Evolutionary conservation across 1,284 basidiomycete species (phyloP).

Genomic region (Ceratobasidium theobromae): DNA sequence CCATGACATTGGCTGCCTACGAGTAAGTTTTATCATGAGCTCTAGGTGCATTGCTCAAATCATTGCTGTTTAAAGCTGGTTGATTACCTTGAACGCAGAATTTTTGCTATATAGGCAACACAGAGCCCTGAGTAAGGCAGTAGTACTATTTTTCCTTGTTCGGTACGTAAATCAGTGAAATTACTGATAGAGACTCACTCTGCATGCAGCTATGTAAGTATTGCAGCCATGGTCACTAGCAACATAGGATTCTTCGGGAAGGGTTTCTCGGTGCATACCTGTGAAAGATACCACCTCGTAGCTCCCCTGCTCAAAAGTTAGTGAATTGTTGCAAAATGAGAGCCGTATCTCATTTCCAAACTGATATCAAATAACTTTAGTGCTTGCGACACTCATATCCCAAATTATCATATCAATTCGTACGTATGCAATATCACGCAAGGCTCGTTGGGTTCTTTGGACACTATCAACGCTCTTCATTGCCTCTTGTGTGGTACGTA

Average conservation of each 20-base stretch:
- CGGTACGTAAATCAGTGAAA: neutral
- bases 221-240: constrained; percentile 13
- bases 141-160: constrained; percentile 1
- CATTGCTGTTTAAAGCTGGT: neutral
- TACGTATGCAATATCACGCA: constrained; percentile 27
- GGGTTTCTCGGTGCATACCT: constrained; percentile 2
- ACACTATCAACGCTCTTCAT: neutral
- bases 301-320: constrained; percentile 25
- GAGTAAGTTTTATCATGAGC: constrained; percentile 1
- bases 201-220: constrained; percentile 2
- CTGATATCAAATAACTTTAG: neutral
- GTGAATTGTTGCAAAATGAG: too few relatives aligned
- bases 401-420: constrained; percentile 29
- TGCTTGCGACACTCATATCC: constrained; percentile 30
- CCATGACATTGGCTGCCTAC: constrained; percentile 28
- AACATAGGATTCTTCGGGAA: constrained; percentile 30
- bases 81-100: constrained; percentile 25
- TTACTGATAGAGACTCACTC: neutral
- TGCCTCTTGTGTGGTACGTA: constrained; percentile 11
- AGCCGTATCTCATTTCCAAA: too few relatives aligned
- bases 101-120: constrained; percentile 15
- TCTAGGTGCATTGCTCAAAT: neutral
- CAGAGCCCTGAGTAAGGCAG: constrained; percentile 11
- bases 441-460: constrained; percentile 25
- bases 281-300: constrained; percentile 30